Evolutionary conservation across 2,329 filamentous ascomycete genomes (phyloP).

Genomic region (Paramyrothecium sp.): DNA sequence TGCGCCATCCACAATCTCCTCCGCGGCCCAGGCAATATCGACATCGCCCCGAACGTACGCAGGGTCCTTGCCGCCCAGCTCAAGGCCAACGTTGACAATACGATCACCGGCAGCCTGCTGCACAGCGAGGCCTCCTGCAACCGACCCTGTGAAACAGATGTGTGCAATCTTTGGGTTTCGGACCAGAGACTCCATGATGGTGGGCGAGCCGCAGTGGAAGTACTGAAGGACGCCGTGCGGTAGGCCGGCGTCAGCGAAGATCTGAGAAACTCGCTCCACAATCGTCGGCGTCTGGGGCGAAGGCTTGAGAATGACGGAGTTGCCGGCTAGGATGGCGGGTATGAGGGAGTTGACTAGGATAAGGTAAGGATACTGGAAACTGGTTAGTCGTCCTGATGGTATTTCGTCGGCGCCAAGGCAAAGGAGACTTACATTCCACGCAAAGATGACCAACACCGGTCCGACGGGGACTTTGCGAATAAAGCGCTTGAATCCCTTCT

Average conservation of each 20-base stretch:
- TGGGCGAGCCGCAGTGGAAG: slow-evolving; percentile 82
- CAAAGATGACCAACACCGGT: slow-evolving; percentile 84
- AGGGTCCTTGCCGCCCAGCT: slow-evolving; percentile 93
- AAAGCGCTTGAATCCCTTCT: slow-evolving; percentile 87
- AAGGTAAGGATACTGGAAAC: slow-evolving; percentile 80
- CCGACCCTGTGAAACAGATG: slow-evolving; percentile 92
- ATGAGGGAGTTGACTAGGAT: slow-evolving; percentile 91
- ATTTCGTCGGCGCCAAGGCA: neutral
- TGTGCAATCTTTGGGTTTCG: slow-evolving; percentile 73
- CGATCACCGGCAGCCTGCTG: slow-evolving; percentile 82
- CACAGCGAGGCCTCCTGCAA: slow-evolving; percentile 81
- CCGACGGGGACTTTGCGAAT: slow-evolving; percentile 87
- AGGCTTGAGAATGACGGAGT: slow-evolving; percentile 90
- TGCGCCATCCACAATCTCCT: slow-evolving; percentile 93
- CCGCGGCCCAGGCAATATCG: slow-evolving; percentile 85
- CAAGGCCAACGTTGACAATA: slow-evolving; percentile 81
- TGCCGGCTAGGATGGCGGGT: slow-evolving; percentile 86
- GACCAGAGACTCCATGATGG: slow-evolving; percentile 75
- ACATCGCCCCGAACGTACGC: slow-evolving; percentile 87
- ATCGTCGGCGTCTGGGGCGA: slow-evolving; percentile 93
- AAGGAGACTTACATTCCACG: slow-evolving; percentile 78
- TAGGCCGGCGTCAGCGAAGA: slow-evolving; percentile 78
- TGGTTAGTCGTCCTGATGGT: neutral
- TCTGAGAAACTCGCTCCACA: slow-evolving; percentile 75
- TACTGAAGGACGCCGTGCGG: slow-evolving; percentile 84